These are phyloP conservation scores for Wallacemonas rigidus DNA, from an alignment of 208 protist species.

Conservation along the genomic window DNA sequence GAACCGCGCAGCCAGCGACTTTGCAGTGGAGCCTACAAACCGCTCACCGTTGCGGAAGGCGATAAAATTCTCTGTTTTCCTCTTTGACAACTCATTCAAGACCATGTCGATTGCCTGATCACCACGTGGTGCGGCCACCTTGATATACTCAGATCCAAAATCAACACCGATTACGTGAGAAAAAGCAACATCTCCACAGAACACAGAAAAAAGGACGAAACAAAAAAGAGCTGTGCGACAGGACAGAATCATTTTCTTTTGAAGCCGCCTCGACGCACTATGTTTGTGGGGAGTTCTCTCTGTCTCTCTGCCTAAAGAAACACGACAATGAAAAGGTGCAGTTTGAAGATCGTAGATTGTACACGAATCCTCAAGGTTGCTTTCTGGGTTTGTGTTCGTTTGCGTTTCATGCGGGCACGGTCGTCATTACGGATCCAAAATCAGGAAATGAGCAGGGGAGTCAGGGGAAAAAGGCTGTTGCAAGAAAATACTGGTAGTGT, in stretches of 20 bases:
- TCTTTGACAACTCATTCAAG: constrained; percentile 92
- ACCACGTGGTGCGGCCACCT: constrained; percentile 68
- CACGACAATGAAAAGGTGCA: no score
- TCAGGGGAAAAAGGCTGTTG: no score
- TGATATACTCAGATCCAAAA: constrained; percentile 87
- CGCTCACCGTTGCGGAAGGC: constrained; percentile 90
- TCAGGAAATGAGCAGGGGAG: no score
- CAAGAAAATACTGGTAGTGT: no score
- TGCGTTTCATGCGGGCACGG: no score
- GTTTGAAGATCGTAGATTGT: no score
- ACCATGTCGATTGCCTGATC: constrained; percentile 90
- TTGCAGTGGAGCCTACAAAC: constrained; percentile 89
- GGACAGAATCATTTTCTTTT: not conserved
- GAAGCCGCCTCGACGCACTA: no score
- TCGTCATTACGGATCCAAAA: no score
- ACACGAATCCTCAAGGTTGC: no score
- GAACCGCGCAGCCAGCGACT: constrained; percentile 87
- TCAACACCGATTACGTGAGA: constrained; percentile 86
- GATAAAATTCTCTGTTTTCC: constrained; percentile 93
- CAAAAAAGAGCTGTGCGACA: not conserved
- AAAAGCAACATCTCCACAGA: constrained; percentile 3
- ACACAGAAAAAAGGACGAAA: constrained; percentile 17
- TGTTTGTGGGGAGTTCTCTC: not conserved
- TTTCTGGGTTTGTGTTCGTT: no score
- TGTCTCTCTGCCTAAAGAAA: no score